Evolutionary conservation across 495 filamentous ascomycete genomes (phyloP), one percentile per base, ranked within the genome.

Genomic region (Talaromyces liani): DNA sequence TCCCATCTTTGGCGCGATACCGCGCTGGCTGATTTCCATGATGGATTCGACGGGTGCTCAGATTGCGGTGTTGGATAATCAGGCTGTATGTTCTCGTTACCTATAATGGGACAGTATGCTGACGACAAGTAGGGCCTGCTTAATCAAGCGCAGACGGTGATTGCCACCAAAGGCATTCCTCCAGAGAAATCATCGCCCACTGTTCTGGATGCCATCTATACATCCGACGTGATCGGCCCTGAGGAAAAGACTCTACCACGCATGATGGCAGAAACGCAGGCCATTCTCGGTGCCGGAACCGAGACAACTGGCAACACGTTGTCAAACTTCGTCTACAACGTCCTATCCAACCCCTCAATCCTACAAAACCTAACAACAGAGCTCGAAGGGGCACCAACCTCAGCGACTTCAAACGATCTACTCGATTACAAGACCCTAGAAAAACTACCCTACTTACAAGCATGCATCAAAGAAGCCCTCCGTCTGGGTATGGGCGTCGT

Each of bases 391-490:
- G 69, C 67, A 10, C 63, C 70, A 9, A 65, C 72, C 3, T 62
- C 66, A 41, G 55, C 41, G 7, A 12, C 16, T 9, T 22, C 57
- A 16, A 25, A 20, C 39, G 57, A 54, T 24, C 49, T 63, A 3
- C 66, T 65, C 12, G 53, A 65, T 7, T 63, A 70, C 4, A 59
- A 39, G 22, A 62, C 66, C 4, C 65, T 77, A 5, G 71, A 79
- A 58, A 68, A 67, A 29, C 71, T 71, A 33, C 73, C 74, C 1
- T 77, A 77, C 45, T 70, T 83, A 2, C 63, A 71, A 14, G 79
- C 75, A 14, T 68, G 79, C 25, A 72, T 84, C 55, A 70, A 79
- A 16, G 80, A 84, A 59, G 62, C 62, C 8, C 55, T 63, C 20
- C 62, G 51, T 58, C 34, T 62, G 3, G 60, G 39, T 4, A 34